phyloP scores from a whole-genome alignment of 768 basidiomycete genomes.

The Phlegmacium glaucopus region DNA sequence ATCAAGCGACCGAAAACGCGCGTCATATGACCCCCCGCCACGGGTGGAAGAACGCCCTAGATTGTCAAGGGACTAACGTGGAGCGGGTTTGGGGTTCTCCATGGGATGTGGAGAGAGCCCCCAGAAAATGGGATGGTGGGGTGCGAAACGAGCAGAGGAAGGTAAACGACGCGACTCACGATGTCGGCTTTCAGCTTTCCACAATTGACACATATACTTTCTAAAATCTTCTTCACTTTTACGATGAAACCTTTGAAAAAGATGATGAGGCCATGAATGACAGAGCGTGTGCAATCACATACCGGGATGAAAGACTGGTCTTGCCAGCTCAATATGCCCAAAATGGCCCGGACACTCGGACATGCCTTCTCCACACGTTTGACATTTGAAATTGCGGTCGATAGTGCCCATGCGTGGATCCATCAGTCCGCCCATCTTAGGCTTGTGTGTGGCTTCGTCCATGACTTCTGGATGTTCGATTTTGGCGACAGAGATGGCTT shows the following conservation, averaged over 20 bases:
- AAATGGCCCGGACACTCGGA: conserved; percentile 99
- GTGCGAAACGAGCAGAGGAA: conserved; percentile 93
- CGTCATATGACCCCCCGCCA: conserved; percentile 56
- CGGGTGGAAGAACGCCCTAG: conserved; percentile 82
- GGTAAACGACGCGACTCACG: conserved; percentile 76
- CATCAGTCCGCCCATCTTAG: conserved; percentile 93
- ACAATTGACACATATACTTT: conserved; percentile 98
- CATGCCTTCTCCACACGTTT: conserved; percentile 99
- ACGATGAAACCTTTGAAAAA: conserved; percentile 72
- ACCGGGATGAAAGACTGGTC: conserved; percentile 98
- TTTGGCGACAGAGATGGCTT: conserved; percentile 98
- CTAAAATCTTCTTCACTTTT: conserved; percentile 99
- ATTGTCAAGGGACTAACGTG: conserved; percentile 72
- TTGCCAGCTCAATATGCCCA: conserved; percentile 95
- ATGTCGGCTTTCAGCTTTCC: conserved; percentile 96
- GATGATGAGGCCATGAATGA: conserved; percentile 1
- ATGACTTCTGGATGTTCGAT: conserved; percentile 98
- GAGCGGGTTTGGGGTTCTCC: conserved; percentile 95
- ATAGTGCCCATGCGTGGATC: conserved; percentile 98
- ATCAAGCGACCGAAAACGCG: conserved; percentile 95
- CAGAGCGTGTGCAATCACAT: conserved; percentile 24
- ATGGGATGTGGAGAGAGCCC: conserved; percentile 90
- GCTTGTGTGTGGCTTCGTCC: conserved; percentile 89
- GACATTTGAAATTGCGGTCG: conserved; percentile 97
- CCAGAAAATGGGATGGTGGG: conserved; percentile 96